These are phyloP conservation scores for Cercospora berteroae DNA, from an alignment of 2,329 filamentous ascomycete species.

Conservation along the genomic window DNA sequence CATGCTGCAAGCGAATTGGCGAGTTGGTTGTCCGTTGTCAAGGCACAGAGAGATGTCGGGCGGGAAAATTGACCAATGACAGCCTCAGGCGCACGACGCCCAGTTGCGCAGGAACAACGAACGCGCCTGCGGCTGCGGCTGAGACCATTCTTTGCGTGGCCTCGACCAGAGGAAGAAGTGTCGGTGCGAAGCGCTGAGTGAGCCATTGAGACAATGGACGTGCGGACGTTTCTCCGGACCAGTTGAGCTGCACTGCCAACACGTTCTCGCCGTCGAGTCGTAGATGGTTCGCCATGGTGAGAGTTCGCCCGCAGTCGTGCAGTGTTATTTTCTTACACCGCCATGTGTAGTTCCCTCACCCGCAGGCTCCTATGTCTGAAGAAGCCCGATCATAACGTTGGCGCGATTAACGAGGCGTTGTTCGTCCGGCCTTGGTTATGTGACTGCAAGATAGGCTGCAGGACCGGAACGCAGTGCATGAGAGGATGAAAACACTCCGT, in stretches of 20 bases:
- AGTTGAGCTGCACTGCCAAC: not conserved
- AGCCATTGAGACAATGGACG: constrained; percentile 1
- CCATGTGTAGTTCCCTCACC: constrained; percentile 21
- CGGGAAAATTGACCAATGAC: not conserved
- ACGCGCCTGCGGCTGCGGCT: not conserved
- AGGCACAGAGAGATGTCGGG: too few relatives aligned
- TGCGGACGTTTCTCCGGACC: not conserved
- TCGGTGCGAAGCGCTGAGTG: constrained; percentile 18
- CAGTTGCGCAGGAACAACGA: not conserved
- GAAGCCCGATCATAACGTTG: constrained; percentile 2
- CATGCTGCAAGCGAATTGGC: too few relatives aligned
- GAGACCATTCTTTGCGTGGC: not conserved
- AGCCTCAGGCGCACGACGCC: not conserved
- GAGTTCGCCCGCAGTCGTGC: not conserved
- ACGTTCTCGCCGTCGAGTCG: not conserved
- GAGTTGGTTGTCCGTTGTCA: too few relatives aligned
- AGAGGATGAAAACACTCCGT: constrained; percentile 2
- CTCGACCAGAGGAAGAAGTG: constrained; percentile 6
- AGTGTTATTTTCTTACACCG: constrained; percentile 3
- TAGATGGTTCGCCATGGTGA: not conserved
- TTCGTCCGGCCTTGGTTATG: not conserved
- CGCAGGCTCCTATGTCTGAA: constrained; percentile 12
- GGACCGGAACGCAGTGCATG: constrained; percentile 20
- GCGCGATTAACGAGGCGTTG: constrained; percentile 4
- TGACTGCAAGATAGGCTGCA: constrained; percentile 12